Base-by-base conservation (phyloP, 2,329 filamentous ascomycete genomes). In the Colletotrichum endophyticum region DNA sequence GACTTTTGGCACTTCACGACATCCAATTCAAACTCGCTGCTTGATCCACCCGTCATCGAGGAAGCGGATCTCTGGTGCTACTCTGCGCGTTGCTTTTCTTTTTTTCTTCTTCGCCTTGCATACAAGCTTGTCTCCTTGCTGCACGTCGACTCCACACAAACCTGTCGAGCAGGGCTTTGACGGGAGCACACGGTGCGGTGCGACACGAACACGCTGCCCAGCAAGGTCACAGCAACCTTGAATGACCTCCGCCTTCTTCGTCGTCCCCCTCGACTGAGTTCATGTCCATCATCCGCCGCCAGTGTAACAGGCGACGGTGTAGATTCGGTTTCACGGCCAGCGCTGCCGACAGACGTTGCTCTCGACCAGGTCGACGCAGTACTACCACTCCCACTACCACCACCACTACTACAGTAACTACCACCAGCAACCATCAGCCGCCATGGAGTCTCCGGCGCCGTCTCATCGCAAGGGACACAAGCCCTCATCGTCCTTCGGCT, bases 401-500 rank as follows among this genome's bases (percentile, higher is more conserved):
- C 19, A 44, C 19, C 0, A 19, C 3, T 12, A 49, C 39, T 8
- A 53, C n/a, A 39, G 36, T 39, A 39, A 53, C 44, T 22, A 53
- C n/a, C 11, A 44, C 7, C 53, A 9, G 4, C 44, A 6, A 9
- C 11, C 28, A 49, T 49, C 28, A 44, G n/a, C 53, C 53, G 13
- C 59, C 57, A 70, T 70, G 68, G 68, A 63, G 27, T 63, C 59
- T 44, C 57, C 49, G 15, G 36, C 66, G 27, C 32, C 63, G 30
- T 63, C 68, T 53, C 59, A 62, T 36, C 39, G 39, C n/a, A 57
- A 71, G 36, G 28, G 53, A 64, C 70, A 73, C 49, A 69, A 62
- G 28, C 16, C 64, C 16, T 70, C 74, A 9, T 64, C 73, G 5
- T 76, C 74, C 6, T 30, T 76, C 19, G 70, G 64, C 28, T 76